Percentiles rank a stretch among this genome's conserved stretches.
Evolutionary conservation across 164 flowering plant genomes (phyloP).

Genomic region (Vitis amurensis): DNA sequence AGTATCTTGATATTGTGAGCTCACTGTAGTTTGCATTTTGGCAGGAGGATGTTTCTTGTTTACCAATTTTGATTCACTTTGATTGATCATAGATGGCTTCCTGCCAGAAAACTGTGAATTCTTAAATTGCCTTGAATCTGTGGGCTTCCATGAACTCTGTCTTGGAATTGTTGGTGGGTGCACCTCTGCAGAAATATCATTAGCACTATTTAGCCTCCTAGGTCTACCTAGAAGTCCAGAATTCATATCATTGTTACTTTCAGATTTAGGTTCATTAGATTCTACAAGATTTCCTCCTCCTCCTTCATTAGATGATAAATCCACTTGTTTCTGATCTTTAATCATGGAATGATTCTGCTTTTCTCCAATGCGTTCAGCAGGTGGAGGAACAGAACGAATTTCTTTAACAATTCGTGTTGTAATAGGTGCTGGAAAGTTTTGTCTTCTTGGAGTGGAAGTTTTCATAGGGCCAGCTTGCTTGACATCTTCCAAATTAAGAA

Average conservation of each 20-base stretch:
- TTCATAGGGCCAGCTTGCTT: constrained; percentile 84
- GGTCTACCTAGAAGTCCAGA: constrained; percentile 45
- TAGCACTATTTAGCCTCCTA: constrained; percentile 49
- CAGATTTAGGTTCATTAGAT: constrained; percentile 54
- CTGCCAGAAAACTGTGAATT: constrained; percentile 40
- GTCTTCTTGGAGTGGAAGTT: constrained; percentile 76
- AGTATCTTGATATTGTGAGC: constrained; percentile 65
- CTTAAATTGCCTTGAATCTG: constrained; percentile 54
- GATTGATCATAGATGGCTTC: constrained; percentile 43
- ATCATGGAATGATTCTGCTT: constrained; percentile 41
- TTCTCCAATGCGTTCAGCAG: constrained; percentile 60
- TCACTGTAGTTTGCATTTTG: constrained; percentile 50
- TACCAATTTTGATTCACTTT: constrained; percentile 54
- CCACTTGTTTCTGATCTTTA: constrained; percentile 66
- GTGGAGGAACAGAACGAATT: constrained; percentile 36
- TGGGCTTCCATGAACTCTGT: constrained; percentile 71
- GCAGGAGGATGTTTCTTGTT: constrained; percentile 58
- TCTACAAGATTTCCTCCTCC: constrained; percentile 37
- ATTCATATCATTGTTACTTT: constrained; percentile 60
- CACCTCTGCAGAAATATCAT: constrained; percentile 51
- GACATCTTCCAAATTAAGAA: constrained; percentile 85
- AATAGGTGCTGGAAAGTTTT: constrained; percentile 49
- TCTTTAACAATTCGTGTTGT: constrained; percentile 68
- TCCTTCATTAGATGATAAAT: constrained; percentile 46
- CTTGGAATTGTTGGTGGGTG: constrained; percentile 46